Base-by-base conservation (phyloP, 768 basidiomycete genomes). In the Tylopilus balloui region DNA sequence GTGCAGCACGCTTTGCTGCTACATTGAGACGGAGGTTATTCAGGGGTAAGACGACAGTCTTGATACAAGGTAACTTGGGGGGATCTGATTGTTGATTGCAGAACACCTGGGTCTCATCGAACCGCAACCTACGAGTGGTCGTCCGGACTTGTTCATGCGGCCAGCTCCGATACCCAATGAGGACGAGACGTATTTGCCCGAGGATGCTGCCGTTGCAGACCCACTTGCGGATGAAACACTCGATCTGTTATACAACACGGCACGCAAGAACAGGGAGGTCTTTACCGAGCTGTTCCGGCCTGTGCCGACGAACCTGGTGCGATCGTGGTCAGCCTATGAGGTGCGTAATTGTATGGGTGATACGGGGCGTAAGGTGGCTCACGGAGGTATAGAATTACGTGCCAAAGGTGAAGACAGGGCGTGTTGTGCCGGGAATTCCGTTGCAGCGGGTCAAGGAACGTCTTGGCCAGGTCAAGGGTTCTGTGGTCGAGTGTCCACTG, bases 101-200 rank as follows among this genome's bases (percentile, higher is more conserved):
- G 91, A 95, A 69, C 86, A 95, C 61, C 78, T 95, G 41, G 92
- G 92, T 25, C 80, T 98, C 38, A 84, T 94, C 27, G 72, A 73
- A 14, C 87, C 92, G 4, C 92, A 96, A 67, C 58, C 52, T 23
- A 70, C 24, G 71, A 81, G 32, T 55, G 60, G 0, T 66, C 71
- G 14, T 63, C 73, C 38, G 2, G 48, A 64, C 42, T 71, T 71
- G 10, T 86, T 84, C 73, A 93, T 94, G 92, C 81, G 71, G 28
- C 80, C 92, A 3, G 89, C 85, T 0, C 92, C 93, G 2, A 56
- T 68, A 48, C 80, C 81, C 1, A 84, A 87, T 60, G 73, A 74
- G 0, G 84, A 93, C 58, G 82, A 88, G 65, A 83, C 76, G 2
- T 56, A 66, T n/a, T 60, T 67, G 0, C 55, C 70, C 14, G 80